Evolutionary conservation across 768 basidiomycete genomes (phyloP), one percentile per base, ranked within the genome.

Genomic region (Heimioporus sp.): DNA sequence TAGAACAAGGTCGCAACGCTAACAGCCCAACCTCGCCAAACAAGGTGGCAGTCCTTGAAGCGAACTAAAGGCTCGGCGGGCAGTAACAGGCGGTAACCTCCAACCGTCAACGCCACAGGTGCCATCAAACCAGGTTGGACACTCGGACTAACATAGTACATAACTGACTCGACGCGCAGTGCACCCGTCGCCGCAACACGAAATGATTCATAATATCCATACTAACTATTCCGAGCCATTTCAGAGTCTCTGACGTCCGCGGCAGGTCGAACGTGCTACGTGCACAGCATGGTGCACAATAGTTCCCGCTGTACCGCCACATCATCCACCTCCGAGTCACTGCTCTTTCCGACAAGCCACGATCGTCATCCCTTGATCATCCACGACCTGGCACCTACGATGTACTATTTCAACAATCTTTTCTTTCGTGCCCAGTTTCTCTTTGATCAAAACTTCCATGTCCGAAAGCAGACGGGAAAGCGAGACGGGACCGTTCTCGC

Each of bases 341-440:
- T 55, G 35, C 53, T 62, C 60, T 34, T 53, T 63, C 60, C 55
- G 24, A 28, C 24, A 72, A 43, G 38, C 46, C 17, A 66, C 65
- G 9, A 44, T 52, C 42, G 48, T 55, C 45, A 36, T 51, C n/a
- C 66, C 66, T 46, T 75, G 75, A 57, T 83, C 82, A 57, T 81
- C 78, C 17, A 80, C 73, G 38, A 82, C 66, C 37, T 78, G 74
- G 61, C 90, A 92, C 61, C 75, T 79, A 60, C 92, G 84, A 50
- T 73, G 63, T 12, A 89, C 78, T 43, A 97, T 82, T 57, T 94
- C 92, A 34, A 80, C 57, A 19, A 96, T 75, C 72, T 94, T 97
- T 61, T 85, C 85, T 60, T 70, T 74, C 3, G 91, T 81, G 24
- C 90, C 91, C 42, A 64, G 73, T 64, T 80, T 79, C 21, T 69